Conservation (phyloP, 345 rosid genomes). For the Ailanthus altissimus region DNA sequence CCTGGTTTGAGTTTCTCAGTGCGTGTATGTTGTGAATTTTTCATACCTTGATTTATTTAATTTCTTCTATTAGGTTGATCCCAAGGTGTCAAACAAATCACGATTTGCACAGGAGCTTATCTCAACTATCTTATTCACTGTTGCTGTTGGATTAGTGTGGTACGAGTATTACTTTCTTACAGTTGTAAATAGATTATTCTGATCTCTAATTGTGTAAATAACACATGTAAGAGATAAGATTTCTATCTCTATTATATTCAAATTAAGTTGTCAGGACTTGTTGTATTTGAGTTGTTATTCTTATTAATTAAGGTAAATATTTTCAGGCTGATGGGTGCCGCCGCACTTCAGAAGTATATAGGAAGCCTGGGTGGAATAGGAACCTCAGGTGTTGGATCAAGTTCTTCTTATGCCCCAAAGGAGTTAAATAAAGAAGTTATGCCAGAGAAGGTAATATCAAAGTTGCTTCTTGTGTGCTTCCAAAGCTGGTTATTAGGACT, state of each 20-base stretch:
- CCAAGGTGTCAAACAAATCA: slow-evolving; percentile 76
- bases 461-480: slow-evolving; percentile 11
- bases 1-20: background rate
- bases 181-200: slow-evolving; percentile 10
- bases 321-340: slow-evolving; percentile 90
- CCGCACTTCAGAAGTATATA: slow-evolving; percentile 92
- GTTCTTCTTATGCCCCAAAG: slow-evolving; percentile 88
- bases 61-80: slow-evolving; percentile 67
- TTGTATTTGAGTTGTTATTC: slow-evolving; percentile 21
- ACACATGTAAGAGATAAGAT: background rate
- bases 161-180: slow-evolving; percentile 34
- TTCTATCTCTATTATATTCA: slow-evolving; percentile 7
- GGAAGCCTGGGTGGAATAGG: slow-evolving; percentile 98
- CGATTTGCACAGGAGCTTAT: slow-evolving; percentile 88
- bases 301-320: slow-evolving; percentile 19
- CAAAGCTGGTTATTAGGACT: slow-evolving; percentile 5
- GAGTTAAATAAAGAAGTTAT: slow-evolving; percentile 88
- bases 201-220: background rate
- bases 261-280: slow-evolving; percentile 19
- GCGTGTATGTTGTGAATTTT: background rate
- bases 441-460: slow-evolving; percentile 79
- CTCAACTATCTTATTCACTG: slow-evolving; percentile 85
- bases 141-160: slow-evolving; percentile 87
- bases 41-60: slow-evolving; percentile 2
- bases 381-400: slow-evolving; percentile 94